Conservation (phyloP, 148 eudicot genomes). For the Vaccinium darrowii region DNA sequence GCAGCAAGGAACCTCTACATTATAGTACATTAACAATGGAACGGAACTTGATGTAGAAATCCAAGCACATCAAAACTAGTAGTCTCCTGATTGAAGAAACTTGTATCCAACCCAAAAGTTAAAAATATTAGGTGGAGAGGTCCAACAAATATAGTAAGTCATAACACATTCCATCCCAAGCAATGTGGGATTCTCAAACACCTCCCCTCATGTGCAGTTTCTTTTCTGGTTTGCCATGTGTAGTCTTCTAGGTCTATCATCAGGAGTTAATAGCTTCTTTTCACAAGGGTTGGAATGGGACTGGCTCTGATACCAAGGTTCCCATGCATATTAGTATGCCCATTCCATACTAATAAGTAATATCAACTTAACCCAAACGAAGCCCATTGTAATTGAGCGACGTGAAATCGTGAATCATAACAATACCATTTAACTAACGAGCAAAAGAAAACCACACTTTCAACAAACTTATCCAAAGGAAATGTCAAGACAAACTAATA, state of each 20-base stretch:
- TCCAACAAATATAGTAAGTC: background rate
- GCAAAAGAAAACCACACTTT: background rate
- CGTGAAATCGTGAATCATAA: background rate
- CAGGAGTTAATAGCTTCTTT: background rate
- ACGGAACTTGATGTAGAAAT: background rate
- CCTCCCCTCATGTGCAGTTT: background rate
- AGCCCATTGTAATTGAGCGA: background rate
- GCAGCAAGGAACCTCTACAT: background rate
- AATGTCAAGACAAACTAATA: background rate
- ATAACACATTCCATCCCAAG: background rate
- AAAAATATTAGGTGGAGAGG: background rate
- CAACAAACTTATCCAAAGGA: background rate
- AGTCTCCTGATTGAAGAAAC: background rate
- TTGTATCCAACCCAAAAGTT: background rate
- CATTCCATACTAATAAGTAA: background rate
- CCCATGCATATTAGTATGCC: background rate
- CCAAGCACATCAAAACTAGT: constrained; percentile 1
- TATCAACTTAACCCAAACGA: background rate
- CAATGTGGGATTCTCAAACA: background rate
- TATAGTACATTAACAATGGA: background rate
- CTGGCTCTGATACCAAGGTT: background rate
- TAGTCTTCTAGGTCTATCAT: background rate
- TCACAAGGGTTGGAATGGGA: background rate
- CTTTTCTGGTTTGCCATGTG: background rate
- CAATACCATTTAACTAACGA: constrained; percentile 1